These are phyloP conservation scores for Verticillium nonalfalfae DNA, from an alignment of 2,329 filamentous ascomycete genomes.

Conservation along the genomic window DNA sequence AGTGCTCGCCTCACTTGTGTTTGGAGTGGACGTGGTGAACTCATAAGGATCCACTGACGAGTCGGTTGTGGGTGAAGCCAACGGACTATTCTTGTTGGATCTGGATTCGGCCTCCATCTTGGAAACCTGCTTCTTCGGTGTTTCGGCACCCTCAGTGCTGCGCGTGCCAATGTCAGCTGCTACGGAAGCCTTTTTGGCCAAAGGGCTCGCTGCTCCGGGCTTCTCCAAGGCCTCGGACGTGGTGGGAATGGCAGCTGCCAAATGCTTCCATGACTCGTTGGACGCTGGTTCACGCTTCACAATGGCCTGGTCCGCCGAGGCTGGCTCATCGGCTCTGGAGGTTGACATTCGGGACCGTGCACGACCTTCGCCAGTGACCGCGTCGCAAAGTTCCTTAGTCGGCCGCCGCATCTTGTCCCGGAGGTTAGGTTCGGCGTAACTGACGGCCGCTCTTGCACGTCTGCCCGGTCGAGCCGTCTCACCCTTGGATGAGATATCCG, in stretches of 20 bases:
- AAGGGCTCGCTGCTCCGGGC: conserved; percentile 27
- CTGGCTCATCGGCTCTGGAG: conserved; percentile 20
- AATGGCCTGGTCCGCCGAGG: conserved; percentile 13
- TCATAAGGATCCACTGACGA: conserved; percentile 45
- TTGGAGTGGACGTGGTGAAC: conserved; percentile 42
- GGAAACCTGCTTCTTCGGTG: background rate
- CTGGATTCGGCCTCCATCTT: background rate
- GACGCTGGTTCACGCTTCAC: conserved; percentile 26
- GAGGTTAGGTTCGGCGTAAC: conserved; percentile 77
- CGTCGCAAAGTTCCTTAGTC: conserved; percentile 69
- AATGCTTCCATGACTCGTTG: conserved; percentile 22
- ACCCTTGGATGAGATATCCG: conserved; percentile 46
- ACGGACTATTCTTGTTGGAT: background rate
- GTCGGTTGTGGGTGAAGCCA: background rate
- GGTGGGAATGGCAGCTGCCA: conserved; percentile 11
- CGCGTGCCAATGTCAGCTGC: conserved; percentile 12
- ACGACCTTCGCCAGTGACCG: conserved; percentile 60
- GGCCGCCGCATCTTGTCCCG: conserved; percentile 79
- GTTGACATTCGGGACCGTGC: conserved; percentile 35
- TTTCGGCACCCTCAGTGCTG: background rate
- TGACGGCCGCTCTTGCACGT: conserved; percentile 61
- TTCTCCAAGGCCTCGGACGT: conserved; percentile 4
- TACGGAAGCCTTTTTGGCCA: conserved; percentile 29
- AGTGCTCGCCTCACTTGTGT: conserved; percentile 11
- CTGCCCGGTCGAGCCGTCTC: conserved; percentile 60